Base-by-base conservation (phyloP, 257 asterid genomes). In the Solanum stenotomum region DNA sequence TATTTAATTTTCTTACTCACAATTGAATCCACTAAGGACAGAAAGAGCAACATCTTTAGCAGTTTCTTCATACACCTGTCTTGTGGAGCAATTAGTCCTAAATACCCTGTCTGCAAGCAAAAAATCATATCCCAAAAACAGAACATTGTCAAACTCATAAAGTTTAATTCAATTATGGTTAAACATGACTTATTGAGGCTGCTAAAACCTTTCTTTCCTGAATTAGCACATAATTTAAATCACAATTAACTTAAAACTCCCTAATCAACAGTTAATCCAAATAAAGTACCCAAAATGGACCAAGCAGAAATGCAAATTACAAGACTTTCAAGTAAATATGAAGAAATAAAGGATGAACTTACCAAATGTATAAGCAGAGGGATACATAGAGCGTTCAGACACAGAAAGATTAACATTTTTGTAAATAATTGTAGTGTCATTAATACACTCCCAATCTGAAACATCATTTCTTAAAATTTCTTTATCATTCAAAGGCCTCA, bases 381-480 rank as follows among this genome's bases (percentile, higher is more conserved):
- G 99, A 91, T 93, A 96, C 95, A 95, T 94, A 20, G 98, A 94
- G 88, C 99, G 93, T 59, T 97, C 99, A 4, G 99, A 90, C 4
- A 95, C 92, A 9, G 96, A 93, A 75, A 94, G 92, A 89, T 89
- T 89, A 37, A 86, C 93, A 93, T 95, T 96, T 96, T 93, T 97
- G 93, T 93, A 94, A 71, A 96, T 87, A 89, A 97, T 88, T 6
- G 98, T 95, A 29, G 93, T 92, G 13, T 96, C 98, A 87, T 92
- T 95, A 90, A 97, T 91, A 90, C 99, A 97, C 68, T 96, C 99
- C 99, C 99, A 97, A 90, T 97, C 99, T 29, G 98, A 92, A 87
- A 90, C 96, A 90, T 96, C 99, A 89, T 92, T 94, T 91, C 94
- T 94, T 87, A 84, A 71, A 83, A 94, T 91, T 86, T 97, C 99